Conservation (phyloP, 768 basidiomycete species). For the Pleurotus platypus region DNA sequence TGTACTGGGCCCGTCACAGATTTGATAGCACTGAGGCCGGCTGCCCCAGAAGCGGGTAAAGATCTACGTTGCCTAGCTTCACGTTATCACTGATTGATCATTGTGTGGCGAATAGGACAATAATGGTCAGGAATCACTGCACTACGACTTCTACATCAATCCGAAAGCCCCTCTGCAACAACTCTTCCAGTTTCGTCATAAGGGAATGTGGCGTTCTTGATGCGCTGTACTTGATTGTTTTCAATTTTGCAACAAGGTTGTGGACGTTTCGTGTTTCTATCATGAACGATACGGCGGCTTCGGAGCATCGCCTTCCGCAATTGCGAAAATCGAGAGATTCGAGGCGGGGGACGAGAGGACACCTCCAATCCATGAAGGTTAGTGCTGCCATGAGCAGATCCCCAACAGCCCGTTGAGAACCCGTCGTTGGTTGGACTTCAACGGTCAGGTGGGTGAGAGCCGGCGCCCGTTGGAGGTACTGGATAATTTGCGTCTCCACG, state of each 20-base stretch:
- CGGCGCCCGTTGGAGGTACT: not conserved
- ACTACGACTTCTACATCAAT: not conserved
- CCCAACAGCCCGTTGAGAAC: constrained; percentile 2
- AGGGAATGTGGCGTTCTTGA: not conserved
- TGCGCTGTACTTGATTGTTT: not conserved
- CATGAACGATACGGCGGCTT: constrained; percentile 1
- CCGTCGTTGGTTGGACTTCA: not conserved
- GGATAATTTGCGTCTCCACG: constrained; percentile 6
- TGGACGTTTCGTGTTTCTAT: constrained; percentile 1
- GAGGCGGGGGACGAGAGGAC: constrained; percentile 1
- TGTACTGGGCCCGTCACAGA: too few species aligned
- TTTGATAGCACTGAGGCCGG: too few species aligned
- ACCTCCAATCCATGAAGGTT: constrained; percentile 3
- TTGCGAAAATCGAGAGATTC: constrained; percentile 6
- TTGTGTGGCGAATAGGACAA: too few species aligned
- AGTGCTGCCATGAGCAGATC: constrained; percentile 4
- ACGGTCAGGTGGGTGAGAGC: constrained; percentile 1
- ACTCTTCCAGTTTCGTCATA: constrained; percentile 1
- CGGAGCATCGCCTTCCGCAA: constrained; percentile 6
- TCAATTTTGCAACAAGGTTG: not conserved
- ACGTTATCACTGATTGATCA: too few species aligned
- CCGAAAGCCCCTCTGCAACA: not conserved
- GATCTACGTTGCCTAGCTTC: too few species aligned
- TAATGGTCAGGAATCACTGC: not conserved
- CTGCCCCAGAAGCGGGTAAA: too few species aligned